These are phyloP conservation scores for Closterium sp. DNA, from an alignment of 139 green algal species.

Conservation along the genomic window DNA sequence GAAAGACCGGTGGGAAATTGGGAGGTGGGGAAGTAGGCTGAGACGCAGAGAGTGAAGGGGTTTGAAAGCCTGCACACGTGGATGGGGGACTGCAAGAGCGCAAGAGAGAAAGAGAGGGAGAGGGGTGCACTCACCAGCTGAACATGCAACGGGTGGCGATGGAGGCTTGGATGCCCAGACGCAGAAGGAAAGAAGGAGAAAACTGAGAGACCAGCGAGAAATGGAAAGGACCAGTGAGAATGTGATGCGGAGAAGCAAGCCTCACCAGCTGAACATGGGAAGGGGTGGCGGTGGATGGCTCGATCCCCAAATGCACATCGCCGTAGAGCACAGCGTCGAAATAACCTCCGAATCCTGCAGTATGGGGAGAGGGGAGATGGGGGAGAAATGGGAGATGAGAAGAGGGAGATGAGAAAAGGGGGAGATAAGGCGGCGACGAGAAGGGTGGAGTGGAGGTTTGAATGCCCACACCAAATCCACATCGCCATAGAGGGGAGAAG, in stretches of 20 bases:
- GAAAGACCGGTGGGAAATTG: background rate
- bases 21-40: background rate
- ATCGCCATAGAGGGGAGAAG: background rate
- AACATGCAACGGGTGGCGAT: slow-evolving; percentile 80
- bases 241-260: background rate
- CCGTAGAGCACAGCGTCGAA: slow-evolving; percentile 90
- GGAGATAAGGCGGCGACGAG: background rate
- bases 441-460: no score
- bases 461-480: background rate
- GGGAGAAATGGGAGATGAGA: background rate
- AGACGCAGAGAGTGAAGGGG: background rate
- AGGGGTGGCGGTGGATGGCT: slow-evolving; percentile 83
- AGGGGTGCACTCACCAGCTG: slow-evolving; percentile 35
- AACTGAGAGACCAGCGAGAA: background rate
- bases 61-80: background rate
- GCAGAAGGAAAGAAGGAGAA: slow-evolving; percentile 44
- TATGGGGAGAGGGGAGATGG: background rate
- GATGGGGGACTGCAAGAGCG: background rate
- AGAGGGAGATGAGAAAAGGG: background rate
- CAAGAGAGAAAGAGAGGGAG: background rate
- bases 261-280: slow-evolving; percentile 60
- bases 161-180: slow-evolving; percentile 81
- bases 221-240: background rate
- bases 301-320: slow-evolving; percentile 82
- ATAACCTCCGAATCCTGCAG: slow-evolving; percentile 86